phyloP scores from a whole-genome alignment of 257 asterid genomes.

The Rauvolfia tetraphylla region DNA sequence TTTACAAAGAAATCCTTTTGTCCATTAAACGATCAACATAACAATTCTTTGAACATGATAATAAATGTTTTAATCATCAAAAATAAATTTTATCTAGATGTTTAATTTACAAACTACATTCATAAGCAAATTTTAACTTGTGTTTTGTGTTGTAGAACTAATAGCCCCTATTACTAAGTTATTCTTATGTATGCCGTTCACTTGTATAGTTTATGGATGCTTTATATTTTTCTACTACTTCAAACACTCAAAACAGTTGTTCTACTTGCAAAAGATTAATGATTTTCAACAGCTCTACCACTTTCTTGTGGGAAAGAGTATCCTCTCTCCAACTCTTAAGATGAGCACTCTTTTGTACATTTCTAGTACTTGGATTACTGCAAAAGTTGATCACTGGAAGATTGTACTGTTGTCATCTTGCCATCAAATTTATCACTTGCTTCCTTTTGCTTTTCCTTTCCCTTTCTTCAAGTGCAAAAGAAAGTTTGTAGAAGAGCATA shows the following conservation, averaged over 20 bases:
- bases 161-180: not conserved
- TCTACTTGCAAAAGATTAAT: not conserved
- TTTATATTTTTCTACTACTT: not conserved
- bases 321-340: not conserved
- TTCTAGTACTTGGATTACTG: not conserved
- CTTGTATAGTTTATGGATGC: not conserved
- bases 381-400: slow-evolving; percentile 13
- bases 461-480: not conserved
- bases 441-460: not conserved
- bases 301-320: slow-evolving; percentile 2
- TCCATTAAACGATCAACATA: too few species aligned
- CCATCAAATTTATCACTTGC: slow-evolving; percentile 7
- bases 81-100: too few species aligned
- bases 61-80: too few species aligned
- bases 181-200: not conserved
- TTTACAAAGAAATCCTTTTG: not conserved
- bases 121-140: too few species aligned
- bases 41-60: too few species aligned
- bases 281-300: not conserved
- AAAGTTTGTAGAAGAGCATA: not conserved
- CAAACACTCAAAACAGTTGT: not conserved
- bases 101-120: too few species aligned
- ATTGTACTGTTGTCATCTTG: not conserved
- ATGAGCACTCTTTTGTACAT: not conserved
- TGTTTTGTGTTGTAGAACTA: not conserved